Evolutionary conservation across 1,284 basidiomycete genomes (phyloP).

Genomic region (Boletus semigastroideus): DNA sequence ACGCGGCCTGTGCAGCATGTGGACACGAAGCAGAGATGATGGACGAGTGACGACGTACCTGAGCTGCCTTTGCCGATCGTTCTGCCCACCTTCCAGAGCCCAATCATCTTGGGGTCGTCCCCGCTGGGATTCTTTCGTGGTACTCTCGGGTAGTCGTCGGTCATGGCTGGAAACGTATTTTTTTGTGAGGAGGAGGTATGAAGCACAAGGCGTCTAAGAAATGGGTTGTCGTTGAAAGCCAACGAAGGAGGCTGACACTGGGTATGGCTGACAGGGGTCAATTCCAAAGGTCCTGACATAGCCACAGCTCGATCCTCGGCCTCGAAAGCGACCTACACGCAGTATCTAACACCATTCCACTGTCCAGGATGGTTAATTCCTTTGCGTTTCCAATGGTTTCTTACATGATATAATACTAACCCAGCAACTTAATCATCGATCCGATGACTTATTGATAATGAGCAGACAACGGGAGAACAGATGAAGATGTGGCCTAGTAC

Average conservation of each 20-base stretch:
- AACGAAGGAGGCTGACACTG: constrained; percentile 20
- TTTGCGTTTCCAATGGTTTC: too few species aligned
- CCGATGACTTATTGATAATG: too few species aligned
- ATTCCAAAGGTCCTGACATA: too few species aligned
- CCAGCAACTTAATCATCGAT: too few species aligned
- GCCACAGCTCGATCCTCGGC: too few species aligned
- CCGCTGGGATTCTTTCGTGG: constrained; percentile 36
- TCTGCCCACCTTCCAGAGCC: constrained; percentile 91
- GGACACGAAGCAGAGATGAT: not conserved
- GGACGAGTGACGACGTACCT: constrained; percentile 50
- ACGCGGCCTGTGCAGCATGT: constrained; percentile 71
- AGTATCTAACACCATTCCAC: too few species aligned
- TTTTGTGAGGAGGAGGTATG: not conserved
- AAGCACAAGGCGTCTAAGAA: not conserved
- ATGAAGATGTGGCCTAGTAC: too few species aligned
- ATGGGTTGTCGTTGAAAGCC: not conserved
- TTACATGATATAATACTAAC: too few species aligned
- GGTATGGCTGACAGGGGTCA: constrained; percentile 27
- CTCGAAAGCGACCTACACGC: too few species aligned
- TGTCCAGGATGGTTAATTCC: too few species aligned
- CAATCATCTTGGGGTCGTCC: constrained; percentile 78
- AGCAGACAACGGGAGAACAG: too few species aligned
- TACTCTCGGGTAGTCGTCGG: constrained; percentile 31
- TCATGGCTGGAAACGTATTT: constrained; percentile 19
- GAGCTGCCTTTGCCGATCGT: constrained; percentile 91